Evolutionary conservation across 1,284 basidiomycete species (phyloP).

Genomic region (Sphagnurus paluster): DNA sequence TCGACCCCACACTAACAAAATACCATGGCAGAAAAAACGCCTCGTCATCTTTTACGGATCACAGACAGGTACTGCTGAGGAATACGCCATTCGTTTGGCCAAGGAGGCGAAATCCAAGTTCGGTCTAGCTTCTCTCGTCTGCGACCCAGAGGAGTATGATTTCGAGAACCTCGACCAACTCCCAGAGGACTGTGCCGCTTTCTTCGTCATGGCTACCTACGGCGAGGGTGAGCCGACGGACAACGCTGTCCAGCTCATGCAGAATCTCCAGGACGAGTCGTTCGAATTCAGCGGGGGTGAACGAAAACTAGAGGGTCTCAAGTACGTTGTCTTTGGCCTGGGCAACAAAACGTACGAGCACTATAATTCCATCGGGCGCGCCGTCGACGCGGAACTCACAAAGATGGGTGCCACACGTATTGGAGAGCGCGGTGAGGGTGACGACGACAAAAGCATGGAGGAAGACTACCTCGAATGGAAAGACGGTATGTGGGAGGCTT

Average conservation of each 20-base stretch:
- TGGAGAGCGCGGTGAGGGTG: constrained; percentile 92
- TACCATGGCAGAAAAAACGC: constrained; percentile 78
- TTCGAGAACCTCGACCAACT: constrained; percentile 94
- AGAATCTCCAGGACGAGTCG: constrained; percentile 84
- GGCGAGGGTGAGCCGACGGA: constrained; percentile 99
- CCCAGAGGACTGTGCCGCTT: constrained; percentile 82
- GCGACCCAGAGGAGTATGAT: constrained; percentile 97
- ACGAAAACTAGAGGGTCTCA: constrained; percentile 80
- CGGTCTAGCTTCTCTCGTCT: constrained; percentile 90
- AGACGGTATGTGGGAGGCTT: constrained; percentile 93
- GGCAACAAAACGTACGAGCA: constrained; percentile 97
- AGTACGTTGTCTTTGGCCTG: constrained; percentile 94
- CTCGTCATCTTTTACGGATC: constrained; percentile 95
- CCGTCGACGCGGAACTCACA: constrained; percentile 74
- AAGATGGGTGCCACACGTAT: constrained; percentile 87
- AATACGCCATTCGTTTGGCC: constrained; percentile 91
- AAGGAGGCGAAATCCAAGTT: constrained; percentile 95
- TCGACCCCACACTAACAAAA: constrained; percentile 1
- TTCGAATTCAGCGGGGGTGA: constrained; percentile 86
- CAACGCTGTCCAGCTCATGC: constrained; percentile 95
- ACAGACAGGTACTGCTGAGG: constrained; percentile 95
- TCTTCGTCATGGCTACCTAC: constrained; percentile 98
- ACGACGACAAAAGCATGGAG: constrained; percentile 99
- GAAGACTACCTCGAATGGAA: constrained; percentile 99
- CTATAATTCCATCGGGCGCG: constrained; percentile 88